These are phyloP conservation scores for Phlebiopsis gigantea DNA, from an alignment of 768 basidiomycete species.

Conservation along the genomic window DNA sequence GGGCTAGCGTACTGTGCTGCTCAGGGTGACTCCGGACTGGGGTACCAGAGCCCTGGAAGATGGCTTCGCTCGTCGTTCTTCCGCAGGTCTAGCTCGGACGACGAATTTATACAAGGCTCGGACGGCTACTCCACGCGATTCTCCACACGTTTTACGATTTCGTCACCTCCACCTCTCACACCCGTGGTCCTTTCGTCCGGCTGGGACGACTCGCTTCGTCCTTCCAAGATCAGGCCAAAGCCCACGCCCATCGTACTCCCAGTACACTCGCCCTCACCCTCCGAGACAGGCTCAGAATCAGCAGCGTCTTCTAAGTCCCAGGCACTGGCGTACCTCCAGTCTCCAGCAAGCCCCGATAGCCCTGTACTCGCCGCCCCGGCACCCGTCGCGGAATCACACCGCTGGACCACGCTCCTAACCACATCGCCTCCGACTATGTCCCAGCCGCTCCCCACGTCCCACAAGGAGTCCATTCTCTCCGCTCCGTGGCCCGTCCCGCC, in stretches of 20 bases:
- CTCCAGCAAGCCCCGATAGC: conserved; percentile 12
- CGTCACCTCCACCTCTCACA: conserved; percentile 12
- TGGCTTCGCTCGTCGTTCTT: conserved; percentile 15
- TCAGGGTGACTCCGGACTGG: conserved; percentile 10
- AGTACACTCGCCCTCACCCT: conserved; percentile 6
- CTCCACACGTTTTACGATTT: conserved; percentile 11
- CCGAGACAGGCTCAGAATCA: conserved; percentile 11
- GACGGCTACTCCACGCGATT: conserved; percentile 13
- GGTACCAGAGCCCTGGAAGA: conserved; percentile 8
- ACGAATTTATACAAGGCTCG: conserved; percentile 14
- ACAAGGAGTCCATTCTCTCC: conserved; percentile 17
- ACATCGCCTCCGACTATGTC: conserved; percentile 1
- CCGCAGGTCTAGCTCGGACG: conserved; percentile 1
- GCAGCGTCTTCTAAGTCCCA: conserved; percentile 22
- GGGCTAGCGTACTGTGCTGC: conserved; percentile 10
- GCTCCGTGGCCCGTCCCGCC: conserved; percentile 24
- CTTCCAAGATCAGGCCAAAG: conserved; percentile 11
- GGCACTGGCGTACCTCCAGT: conserved; percentile 22
- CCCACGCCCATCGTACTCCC: conserved; percentile 6
- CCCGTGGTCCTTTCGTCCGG: conserved; percentile 18
- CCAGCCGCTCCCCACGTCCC: conserved; percentile 7
- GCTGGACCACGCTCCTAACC: not conserved
- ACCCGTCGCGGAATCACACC: conserved; percentile 1
- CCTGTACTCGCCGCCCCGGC: not conserved
- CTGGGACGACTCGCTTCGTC: conserved; percentile 15